phyloP scores from a whole-genome alignment of 495 filamentous ascomycete species.

The Xylaria acuta region DNA sequence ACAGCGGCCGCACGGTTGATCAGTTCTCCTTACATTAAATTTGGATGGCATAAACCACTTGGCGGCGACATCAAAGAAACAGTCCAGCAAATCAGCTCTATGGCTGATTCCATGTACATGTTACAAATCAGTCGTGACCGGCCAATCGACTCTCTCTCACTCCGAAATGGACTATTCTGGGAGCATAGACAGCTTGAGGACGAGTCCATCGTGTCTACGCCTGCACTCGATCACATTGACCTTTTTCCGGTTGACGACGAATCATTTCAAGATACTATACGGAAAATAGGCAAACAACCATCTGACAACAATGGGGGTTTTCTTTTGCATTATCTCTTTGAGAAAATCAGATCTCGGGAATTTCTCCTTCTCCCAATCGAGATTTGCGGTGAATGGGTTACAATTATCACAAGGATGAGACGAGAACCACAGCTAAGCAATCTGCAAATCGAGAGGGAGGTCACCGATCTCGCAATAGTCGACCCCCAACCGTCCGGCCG shows the following conservation, averaged over 20 bases:
- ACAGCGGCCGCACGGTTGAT: constrained; percentile 32
- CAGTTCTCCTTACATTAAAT: constrained; percentile 26
- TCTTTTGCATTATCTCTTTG: constrained; percentile 32
- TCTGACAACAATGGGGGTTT: not conserved
- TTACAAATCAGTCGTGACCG: constrained; percentile 27
- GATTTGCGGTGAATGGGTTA: constrained; percentile 27
- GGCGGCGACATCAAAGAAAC: constrained; percentile 20
- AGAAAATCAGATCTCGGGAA: constrained; percentile 25
- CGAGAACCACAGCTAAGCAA: not conserved
- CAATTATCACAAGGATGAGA: constrained; percentile 27
- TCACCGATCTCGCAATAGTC: constrained; percentile 31
- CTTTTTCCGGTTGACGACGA: constrained; percentile 27
- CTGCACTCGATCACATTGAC: constrained; percentile 25
- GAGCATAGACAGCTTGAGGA: constrained; percentile 32
- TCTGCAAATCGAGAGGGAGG: constrained; percentile 17
- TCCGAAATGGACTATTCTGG: constrained; percentile 35
- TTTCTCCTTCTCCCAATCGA: constrained; percentile 32
- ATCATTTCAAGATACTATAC: constrained; percentile 13
- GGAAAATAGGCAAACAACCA: constrained; percentile 3
- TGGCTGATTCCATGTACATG: constrained; percentile 31
- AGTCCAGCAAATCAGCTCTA: constrained; percentile 17
- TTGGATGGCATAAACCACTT: constrained; percentile 35
- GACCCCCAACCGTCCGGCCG: constrained; percentile 24
- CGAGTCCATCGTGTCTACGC: constrained; percentile 27
- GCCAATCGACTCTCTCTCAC: constrained; percentile 18